Conservation (phyloP, 2,329 filamentous ascomycete species). For the Xylariaceae sp. region DNA sequence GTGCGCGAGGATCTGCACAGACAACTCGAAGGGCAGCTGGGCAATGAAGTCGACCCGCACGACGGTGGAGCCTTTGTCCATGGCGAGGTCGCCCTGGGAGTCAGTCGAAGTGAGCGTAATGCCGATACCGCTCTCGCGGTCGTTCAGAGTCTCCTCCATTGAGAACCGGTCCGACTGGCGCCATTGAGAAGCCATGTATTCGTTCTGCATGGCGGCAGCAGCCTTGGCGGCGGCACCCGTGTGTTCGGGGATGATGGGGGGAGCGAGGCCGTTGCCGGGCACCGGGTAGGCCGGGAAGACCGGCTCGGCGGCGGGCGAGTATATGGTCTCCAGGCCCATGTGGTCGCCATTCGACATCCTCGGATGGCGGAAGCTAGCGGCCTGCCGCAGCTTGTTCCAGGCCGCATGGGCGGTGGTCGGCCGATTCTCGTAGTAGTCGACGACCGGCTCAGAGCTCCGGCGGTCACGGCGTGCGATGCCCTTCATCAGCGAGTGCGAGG, state of each 20-base stretch:
- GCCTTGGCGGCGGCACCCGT: slow-evolving; percentile 56
- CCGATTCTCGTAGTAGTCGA: slow-evolving; percentile 18
- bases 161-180: slow-evolving; percentile 37
- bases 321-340: slow-evolving; percentile 26
- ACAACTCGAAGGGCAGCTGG: slow-evolving; percentile 48
- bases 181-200: slow-evolving; percentile 30
- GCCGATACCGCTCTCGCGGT: slow-evolving; percentile 58
- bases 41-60: slow-evolving; percentile 50
- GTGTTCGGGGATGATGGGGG: slow-evolving; percentile 53
- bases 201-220: slow-evolving; percentile 52
- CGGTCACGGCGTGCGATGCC: slow-evolving; percentile 41
- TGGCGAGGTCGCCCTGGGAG: slow-evolving; percentile 24
- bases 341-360: slow-evolving; percentile 38
- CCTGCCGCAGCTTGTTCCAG: slow-evolving; percentile 46
- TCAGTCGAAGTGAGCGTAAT: slow-evolving; percentile 44
- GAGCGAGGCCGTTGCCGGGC: slow-evolving; percentile 44
- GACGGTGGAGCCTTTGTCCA: slow-evolving; percentile 29
- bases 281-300: slow-evolving; percentile 29
- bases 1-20: slow-evolving; percentile 49
- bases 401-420: slow-evolving; percentile 42
- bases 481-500: slow-evolving; percentile 45
- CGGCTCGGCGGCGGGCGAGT: slow-evolving; percentile 26
- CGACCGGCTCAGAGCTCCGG: slow-evolving; percentile 24
- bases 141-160: slow-evolving; percentile 44
- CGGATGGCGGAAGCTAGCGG: slow-evolving; percentile 41